Evolutionary conservation across 2,329 filamentous ascomycete genomes (phyloP).

Genomic region (Metarhizium sp.): DNA sequence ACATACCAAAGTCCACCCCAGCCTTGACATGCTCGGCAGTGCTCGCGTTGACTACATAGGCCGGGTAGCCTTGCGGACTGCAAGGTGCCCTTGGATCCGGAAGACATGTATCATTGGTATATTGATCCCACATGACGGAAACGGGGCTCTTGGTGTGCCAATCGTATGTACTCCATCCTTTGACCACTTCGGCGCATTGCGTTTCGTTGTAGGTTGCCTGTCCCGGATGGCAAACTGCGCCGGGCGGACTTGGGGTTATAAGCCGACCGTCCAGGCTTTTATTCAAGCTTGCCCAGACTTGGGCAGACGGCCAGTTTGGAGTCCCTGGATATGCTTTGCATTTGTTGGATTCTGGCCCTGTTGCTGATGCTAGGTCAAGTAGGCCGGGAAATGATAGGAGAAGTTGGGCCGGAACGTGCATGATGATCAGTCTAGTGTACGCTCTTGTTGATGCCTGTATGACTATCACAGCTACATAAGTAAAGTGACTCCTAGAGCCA

Average conservation of each 20-base stretch:
- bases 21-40: conserved; percentile 21
- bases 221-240: conserved; percentile 18
- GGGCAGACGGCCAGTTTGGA: conserved; percentile 35
- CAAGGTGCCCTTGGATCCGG: conserved; percentile 28
- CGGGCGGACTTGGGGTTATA: conserved; percentile 29
- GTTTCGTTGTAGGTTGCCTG: conserved; percentile 16
- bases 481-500: too few relatives aligned
- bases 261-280: conserved; percentile 31
- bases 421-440: neutral
- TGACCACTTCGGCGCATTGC: conserved; percentile 18
- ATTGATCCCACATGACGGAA: conserved; percentile 29
- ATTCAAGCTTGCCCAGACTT: conserved; percentile 37
- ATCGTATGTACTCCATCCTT: conserved; percentile 19
- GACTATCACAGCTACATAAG: too few relatives aligned
- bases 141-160: conserved; percentile 20
- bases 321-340: conserved; percentile 41
- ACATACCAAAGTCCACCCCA: conserved; percentile 32
- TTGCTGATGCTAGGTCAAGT: neutral
- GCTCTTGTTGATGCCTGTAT: neutral
- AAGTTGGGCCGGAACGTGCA: neutral
- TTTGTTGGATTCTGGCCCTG: neutral
- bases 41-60: conserved; percentile 26
- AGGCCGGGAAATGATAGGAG: neutral
- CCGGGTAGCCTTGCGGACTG: conserved; percentile 21
- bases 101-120: conserved; percentile 41